These are phyloP conservation scores for Aspergillus sp. DNA, from an alignment of 2,329 filamentous ascomycete species.

Conservation along the genomic window DNA sequence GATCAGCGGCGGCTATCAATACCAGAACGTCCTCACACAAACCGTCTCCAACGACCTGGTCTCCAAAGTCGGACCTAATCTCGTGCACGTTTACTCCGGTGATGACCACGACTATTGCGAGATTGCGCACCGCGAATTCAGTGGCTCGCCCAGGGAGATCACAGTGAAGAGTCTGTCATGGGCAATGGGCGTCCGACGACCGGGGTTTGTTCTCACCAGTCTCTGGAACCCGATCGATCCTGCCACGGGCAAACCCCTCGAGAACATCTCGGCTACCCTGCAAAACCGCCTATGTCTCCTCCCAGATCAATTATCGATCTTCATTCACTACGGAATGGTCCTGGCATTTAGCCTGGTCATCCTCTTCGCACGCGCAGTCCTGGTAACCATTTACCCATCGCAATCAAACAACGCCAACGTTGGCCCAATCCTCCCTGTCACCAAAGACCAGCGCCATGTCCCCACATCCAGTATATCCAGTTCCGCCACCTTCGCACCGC, in stretches of 20 bases:
- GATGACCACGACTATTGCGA: slow-evolving; percentile 99
- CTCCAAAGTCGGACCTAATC: slow-evolving; percentile 65
- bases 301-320: slow-evolving; percentile 79
- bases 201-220: slow-evolving; percentile 81
- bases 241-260: slow-evolving; percentile 27
- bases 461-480: slow-evolving; percentile 28
- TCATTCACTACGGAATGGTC: slow-evolving; percentile 67
- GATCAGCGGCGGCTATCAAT: slow-evolving; percentile 79
- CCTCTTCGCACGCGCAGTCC: slow-evolving; percentile 40
- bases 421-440: slow-evolving; percentile 22
- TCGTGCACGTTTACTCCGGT: slow-evolving; percentile 82
- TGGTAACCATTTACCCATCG: slow-evolving; percentile 20
- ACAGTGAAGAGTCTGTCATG: slow-evolving; percentile 93
- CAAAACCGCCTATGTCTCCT: slow-evolving; percentile 88
- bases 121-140: slow-evolving; percentile 65
- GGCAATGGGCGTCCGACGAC: slow-evolving; percentile 88
- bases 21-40: slow-evolving; percentile 84
- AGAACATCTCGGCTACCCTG: slow-evolving; percentile 48
- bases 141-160: slow-evolving; percentile 64
- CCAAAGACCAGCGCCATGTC: slow-evolving; percentile 15
- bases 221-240: slow-evolving; percentile 84
- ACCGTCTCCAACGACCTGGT: slow-evolving; percentile 70
- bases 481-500: slow-evolving; percentile 22
- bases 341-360: slow-evolving; percentile 47
- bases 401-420: slow-evolving; percentile 3